Conservation (phyloP, 305 asterid genomes). For the Solanum hybrid region DNA sequence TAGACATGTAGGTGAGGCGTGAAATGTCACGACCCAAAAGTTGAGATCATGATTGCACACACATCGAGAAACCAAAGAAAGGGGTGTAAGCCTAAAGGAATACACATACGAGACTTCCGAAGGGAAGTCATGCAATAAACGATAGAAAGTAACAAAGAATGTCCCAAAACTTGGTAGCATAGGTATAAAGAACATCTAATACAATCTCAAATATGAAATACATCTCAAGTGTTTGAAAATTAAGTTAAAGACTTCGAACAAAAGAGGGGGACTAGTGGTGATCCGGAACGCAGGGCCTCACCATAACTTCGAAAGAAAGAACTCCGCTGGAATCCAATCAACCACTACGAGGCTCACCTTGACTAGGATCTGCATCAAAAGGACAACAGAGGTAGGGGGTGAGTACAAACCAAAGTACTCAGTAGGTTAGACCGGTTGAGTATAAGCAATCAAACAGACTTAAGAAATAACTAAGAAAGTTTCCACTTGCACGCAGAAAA, state of each 20-base stretch:
- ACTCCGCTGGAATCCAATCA: not conserved
- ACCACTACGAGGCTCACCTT: not conserved
- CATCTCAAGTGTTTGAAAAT: not conserved
- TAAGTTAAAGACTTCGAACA: not conserved
- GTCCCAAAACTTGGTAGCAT: not conserved
- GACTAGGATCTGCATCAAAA: not conserved
- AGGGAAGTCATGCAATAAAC: not conserved
- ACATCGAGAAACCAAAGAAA: not conserved
- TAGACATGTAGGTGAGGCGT: not conserved
- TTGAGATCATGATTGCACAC: not conserved
- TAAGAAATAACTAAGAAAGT: not conserved
- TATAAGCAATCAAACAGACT: not conserved
- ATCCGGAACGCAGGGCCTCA: not conserved
- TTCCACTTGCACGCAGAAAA: not conserved
- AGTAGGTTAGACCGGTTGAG: not conserved
- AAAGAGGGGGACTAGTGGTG: not conserved
- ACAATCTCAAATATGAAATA: not conserved
- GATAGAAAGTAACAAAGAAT: not conserved
- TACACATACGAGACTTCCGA: not conserved
- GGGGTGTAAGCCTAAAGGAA: not conserved
- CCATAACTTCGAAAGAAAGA: not conserved
- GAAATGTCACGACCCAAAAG: not conserved
- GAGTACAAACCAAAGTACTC: not conserved
- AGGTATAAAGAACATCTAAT: not conserved
- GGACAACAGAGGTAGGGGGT: not conserved